Evolutionary conservation across 2,329 filamentous ascomycete species (phyloP).

Genomic region (Ophiobolus disseminans): DNA sequence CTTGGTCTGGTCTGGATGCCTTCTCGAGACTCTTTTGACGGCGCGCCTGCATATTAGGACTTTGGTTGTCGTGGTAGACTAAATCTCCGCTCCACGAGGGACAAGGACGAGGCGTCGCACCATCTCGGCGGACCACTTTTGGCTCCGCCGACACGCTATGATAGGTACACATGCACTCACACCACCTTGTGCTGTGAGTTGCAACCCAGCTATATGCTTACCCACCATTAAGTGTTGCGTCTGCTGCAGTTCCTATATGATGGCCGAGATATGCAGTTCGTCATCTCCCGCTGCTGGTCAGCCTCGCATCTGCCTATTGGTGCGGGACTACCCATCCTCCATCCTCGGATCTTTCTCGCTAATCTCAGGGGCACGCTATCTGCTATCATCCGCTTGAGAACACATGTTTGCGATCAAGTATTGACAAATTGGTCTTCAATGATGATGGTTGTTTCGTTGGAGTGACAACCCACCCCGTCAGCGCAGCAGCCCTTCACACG

Average conservation of each 20-base stretch:
- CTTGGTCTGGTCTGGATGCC: no score
- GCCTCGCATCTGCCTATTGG: conserved; percentile 1
- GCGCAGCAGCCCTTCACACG: no score
- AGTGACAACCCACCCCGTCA: no score
- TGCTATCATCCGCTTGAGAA: not conserved
- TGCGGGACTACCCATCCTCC: conserved; percentile 4
- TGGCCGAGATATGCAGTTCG: not conserved
- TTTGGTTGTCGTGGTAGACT: no score
- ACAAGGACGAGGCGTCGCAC: not conserved
- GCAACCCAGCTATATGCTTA: not conserved
- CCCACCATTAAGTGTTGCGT: no score
- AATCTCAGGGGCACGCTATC: conserved; percentile 14
- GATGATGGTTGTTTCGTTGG: no score
- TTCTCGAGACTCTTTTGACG: no score
- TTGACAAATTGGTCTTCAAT: no score
- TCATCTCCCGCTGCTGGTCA: not conserved
- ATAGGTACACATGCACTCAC: conserved; percentile 1
- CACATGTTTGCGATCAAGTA: conserved; percentile 2
- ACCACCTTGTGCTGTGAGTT: not conserved
- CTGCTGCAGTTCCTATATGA: no score
- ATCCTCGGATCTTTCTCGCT: conserved; percentile 8
- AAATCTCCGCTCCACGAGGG: no score
- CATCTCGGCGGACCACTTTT: no score
- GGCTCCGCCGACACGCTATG: not conserved
- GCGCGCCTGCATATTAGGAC: no score